Base-by-base conservation (phyloP, 371 early-diverging fungal species). In the Mortierella sp. region DNA sequence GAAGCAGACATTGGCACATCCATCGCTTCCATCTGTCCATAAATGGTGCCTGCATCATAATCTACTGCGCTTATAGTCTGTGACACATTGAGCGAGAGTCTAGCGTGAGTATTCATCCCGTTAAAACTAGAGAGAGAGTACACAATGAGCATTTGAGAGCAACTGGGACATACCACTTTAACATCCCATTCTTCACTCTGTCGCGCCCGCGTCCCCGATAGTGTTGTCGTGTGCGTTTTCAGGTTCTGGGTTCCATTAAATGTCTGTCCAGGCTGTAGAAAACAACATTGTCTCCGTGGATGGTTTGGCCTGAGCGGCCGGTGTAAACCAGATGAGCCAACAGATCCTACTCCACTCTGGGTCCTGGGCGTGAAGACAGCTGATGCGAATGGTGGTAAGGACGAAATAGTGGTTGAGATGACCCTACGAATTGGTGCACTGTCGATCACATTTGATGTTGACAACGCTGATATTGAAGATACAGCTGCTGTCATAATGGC, bases 1-100 rank as follows among this genome's bases (percentile, higher is more conserved):
- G 34, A 34, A 4, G 34, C 34, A 4, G 82, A 80, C 51, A 68
- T 56, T 9, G 85, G 86, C 30, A 86, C 85, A 57, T 87, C 84
- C 42, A 85, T 73, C 1, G 86, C 85, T 52, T 80, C 82, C 86
- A 87, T 86, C 53, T 82, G 61, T 10, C 87, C 87, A 31, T 79
- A 61, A n/a, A 83, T 72, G 1, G 70, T 64, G 18, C 84, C 87
- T 3, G 64, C 62, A 49, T 54, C 50, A 63, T 84, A 82, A 58
- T 87, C 84, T 41, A 87, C 82, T 2, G 80, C 64, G 43, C 83
- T 82, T n/a, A 87, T 76, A 0, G 80, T 71, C 82, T 82, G 34
- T 34, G 10, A 10, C 10, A 34, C 34, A 34, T 34, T 7, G 10
- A 34, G 10, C n/a, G n/a, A n/a, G n/a, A n/a, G n/a, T n/a, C n/a